Evolutionary conservation across 148 eudicot species (phyloP), one percentile per base, ranked within the genome.

Genomic region (Heliosperma pusillum): DNA sequence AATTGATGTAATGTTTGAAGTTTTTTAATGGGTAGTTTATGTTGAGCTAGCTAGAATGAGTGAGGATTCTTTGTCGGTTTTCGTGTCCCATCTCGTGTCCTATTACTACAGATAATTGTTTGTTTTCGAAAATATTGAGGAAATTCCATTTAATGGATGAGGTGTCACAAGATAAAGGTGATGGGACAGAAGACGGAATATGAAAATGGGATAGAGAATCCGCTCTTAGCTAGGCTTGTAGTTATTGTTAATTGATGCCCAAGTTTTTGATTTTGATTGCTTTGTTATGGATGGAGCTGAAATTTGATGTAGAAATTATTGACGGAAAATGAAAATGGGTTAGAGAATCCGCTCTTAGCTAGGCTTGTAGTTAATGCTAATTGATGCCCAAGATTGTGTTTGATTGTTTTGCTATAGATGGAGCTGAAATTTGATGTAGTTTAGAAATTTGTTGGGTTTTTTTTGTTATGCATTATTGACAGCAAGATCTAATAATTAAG

Each of bases 251-350:
- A 7, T 73, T 22, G 55, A 36, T 67, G 19, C 15, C 13, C 2
- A 66, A 29, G 52, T 30, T 52, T 75, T 2, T 50, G 20, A 5
- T 13, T 15, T 59, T 61, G 68, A 26, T 61, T 3, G 22, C 11
- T 70, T 67, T 76, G 44, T 76, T 22, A 33, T 13, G 33, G 65
- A 5, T 64, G 33, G 27, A 61, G 75, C 25, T 78, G 20, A 60
- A 71, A 15, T 56, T 40, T 40, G 3, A 40, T 40, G 3, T n/a
- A n/a, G n/a, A n/a, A n/a, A n/a, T n/a, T n/a, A n/a, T n/a, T n/a
- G 42, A 36, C 42, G 42, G 42, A 36, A 36, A 8, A 36, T 7
- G 42, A 36, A 36, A 36, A 36, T 36, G 42, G 42, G 42, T 5
- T 36, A 36, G 42, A 36, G 42, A 36, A 36, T 36, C 0, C 9